Evolutionary conservation across 2,329 filamentous ascomycete species (phyloP).

Genomic region (Beauveria medogensis): DNA sequence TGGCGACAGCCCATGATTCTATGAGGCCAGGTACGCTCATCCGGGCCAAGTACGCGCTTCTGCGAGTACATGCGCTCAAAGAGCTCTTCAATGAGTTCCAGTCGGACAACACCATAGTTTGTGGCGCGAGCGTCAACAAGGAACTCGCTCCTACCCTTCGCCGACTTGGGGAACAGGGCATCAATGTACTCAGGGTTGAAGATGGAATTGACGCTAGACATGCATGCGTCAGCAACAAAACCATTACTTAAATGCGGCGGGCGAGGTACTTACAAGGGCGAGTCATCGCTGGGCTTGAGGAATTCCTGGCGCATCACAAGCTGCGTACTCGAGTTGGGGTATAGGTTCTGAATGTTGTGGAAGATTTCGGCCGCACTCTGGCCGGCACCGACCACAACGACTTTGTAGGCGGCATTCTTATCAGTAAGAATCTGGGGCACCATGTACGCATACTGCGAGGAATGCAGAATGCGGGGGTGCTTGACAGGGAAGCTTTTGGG

Average conservation of each 20-base stretch:
- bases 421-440: slow-evolving; percentile 53
- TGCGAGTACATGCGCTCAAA: slow-evolving; percentile 87
- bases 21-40: slow-evolving; percentile 72
- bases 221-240: slow-evolving; percentile 13
- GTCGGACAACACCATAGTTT: slow-evolving; percentile 89
- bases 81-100: slow-evolving; percentile 82
- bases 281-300: slow-evolving; percentile 86
- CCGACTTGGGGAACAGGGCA: slow-evolving; percentile 60
- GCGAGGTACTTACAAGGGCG: slow-evolving; percentile 66
- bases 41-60: slow-evolving; percentile 57
- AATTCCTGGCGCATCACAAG: slow-evolving; percentile 79
- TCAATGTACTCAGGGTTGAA: slow-evolving; percentile 87
- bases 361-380: slow-evolving; percentile 96
- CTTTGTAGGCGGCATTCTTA: slow-evolving; percentile 51
- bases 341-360: slow-evolving; percentile 73
- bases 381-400: slow-evolving; percentile 81
- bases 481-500: slow-evolving; percentile 61
- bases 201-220: slow-evolving; percentile 82
- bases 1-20: slow-evolving; percentile 65
- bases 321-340: slow-evolving; percentile 70
- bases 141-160: slow-evolving; percentile 50
- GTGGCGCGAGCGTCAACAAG: slow-evolving; percentile 69
- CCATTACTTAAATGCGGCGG: not conserved
- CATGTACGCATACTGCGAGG: slow-evolving; percentile 70
- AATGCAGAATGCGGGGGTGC: slow-evolving; percentile 74